Evolutionary conservation across 306 rosid species (phyloP), one percentile per base, ranked within the genome.

Genomic region (Lathyrus aphaca): DNA sequence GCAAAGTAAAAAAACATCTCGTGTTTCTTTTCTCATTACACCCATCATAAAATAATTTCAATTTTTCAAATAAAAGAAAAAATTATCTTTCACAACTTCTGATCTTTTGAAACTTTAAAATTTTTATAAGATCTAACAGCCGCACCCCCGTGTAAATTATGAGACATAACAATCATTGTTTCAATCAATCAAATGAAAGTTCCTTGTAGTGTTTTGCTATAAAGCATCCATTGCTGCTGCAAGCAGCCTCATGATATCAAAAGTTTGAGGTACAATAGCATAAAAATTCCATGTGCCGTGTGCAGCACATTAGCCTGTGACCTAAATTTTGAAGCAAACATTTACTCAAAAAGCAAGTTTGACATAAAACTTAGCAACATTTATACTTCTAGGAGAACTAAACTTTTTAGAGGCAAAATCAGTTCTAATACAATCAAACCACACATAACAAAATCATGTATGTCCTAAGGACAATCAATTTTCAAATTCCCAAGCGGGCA

Each of bases 151-250:
- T 13, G 69, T 2, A 72, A 53, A 61, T 39, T 18, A 61, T 32
- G 56, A 18, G 17, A n/a, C 40, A 60, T 6, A 12, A 8, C 11
- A 71, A 32, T 68, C 37, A 1, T 35, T 71, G 59, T 46, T 46
- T 45, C 61, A 46, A 48, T 60, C 68, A 71, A 69, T 60, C 68
- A 71, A 69, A 54, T 51, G 39, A 25, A 54, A 54, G 16, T 40
- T 25, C 55, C 56, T 69, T 40, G 18, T 25, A 18, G 39, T 40
- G 19, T 56, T 29, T 44, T 70, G 57, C 43, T 17, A 35, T 35
- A 10, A 58, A 56, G 58, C 46, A 71, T 53, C 53, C 40, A 39
- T 19, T 69, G 54, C 38, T 69, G 54, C 38, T 14, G 59, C 9
- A 54, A 39, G 74, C 29, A 40, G 43, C 23, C 17, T 11, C 42